These are phyloP conservation scores for Alectoria sarmentosa DNA, from an alignment of 495 filamentous ascomycete genomes.

Conservation along the genomic window DNA sequence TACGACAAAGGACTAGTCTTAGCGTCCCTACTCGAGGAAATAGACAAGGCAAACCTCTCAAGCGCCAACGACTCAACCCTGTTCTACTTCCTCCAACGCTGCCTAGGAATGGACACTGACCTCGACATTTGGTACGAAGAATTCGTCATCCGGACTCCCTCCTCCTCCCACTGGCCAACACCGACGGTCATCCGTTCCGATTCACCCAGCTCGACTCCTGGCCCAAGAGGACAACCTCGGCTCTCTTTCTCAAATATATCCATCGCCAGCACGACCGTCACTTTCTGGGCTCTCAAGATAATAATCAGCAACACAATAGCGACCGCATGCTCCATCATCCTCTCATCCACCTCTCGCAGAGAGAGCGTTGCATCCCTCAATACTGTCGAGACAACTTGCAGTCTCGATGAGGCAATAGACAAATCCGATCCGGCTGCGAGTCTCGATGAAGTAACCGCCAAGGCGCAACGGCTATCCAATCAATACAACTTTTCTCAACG, in stretches of 20 bases:
- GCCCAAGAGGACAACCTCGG: conserved; percentile 1
- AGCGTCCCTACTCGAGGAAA: neutral
- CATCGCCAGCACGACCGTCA: neutral
- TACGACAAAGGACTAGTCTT: conserved; percentile 1
- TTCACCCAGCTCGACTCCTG: neutral
- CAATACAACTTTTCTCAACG: neutral
- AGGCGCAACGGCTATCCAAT: neutral
- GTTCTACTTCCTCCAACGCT: conserved; percentile 4
- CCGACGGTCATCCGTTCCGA: neutral
- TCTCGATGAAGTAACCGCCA: neutral
- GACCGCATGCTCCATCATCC: neutral
- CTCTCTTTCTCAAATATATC: neutral
- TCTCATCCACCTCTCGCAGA: neutral
- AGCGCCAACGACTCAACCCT: neutral
- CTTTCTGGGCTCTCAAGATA: conserved; percentile 4
- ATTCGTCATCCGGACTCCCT: conserved; percentile 1
- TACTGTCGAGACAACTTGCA: neutral
- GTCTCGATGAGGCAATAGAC: neutral
- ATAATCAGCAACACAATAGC: neutral
- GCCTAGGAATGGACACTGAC: conserved; percentile 5
- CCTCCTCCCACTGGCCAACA: neutral
- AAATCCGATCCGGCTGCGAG: neutral
- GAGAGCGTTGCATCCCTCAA: neutral
- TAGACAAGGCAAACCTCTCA: neutral
- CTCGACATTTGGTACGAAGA: conserved; percentile 5